Evolutionary conservation across 139 green algal species (phyloP).

Genomic region (Eudorina sp.): DNA sequence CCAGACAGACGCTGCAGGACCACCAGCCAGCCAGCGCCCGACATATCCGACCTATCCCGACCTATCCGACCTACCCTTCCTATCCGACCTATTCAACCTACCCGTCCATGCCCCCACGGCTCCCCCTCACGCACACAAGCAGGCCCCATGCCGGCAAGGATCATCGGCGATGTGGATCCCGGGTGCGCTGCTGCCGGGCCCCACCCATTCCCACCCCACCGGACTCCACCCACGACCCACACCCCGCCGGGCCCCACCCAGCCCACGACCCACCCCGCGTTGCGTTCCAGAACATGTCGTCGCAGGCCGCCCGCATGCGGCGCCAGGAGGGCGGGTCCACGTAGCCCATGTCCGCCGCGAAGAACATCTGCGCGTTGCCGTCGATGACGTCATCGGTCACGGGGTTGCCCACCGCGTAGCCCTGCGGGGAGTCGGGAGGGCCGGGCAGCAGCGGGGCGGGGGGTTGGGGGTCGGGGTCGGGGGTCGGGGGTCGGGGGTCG

Average conservation of each 20-base stretch:
- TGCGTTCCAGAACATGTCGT: conserved; percentile 55
- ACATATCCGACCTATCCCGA: too few species aligned
- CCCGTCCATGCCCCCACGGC: too few species aligned
- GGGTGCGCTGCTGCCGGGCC: too few species aligned
- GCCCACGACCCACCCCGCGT: background rate
- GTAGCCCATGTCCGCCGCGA: conserved; percentile 69
- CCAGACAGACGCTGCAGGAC: too few species aligned
- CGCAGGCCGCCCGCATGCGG: conserved; percentile 50
- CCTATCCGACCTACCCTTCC: too few species aligned
- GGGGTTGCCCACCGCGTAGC: conserved; percentile 84
- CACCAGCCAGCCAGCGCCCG: too few species aligned
- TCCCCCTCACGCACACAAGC: too few species aligned
- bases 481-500: background rate
- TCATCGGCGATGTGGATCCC: too few species aligned
- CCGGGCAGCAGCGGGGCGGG: background rate
- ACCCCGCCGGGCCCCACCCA: background rate
- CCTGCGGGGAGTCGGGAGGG: conserved; percentile 49
- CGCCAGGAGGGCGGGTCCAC: conserved; percentile 64
- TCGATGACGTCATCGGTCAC: conserved; percentile 81
- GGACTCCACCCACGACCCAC: too few species aligned
- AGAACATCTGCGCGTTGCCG: conserved; percentile 73
- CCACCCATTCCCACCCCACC: too few species aligned
- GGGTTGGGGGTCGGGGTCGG: background rate
- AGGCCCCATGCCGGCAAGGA: too few species aligned
- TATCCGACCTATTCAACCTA: too few species aligned